These are phyloP conservation scores for Clonostachys chloroleuca DNA, from an alignment of 2,329 filamentous ascomycete genomes.

Conservation along the genomic window DNA sequence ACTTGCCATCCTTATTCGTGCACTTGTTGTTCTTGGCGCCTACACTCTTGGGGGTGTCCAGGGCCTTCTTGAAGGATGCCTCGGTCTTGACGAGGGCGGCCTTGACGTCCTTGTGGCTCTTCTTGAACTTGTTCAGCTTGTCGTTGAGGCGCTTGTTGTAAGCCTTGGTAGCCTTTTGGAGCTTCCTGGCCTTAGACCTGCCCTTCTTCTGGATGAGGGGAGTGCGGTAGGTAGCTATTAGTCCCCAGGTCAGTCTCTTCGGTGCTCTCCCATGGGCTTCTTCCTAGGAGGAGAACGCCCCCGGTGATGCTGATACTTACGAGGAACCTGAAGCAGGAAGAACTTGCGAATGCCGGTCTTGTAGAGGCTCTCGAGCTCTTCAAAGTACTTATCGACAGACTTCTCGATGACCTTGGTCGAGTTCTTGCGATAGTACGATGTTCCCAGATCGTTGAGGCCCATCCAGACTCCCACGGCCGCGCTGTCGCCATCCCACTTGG, in stretches of 20 bases:
- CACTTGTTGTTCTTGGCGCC: constrained; percentile 36
- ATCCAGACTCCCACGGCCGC: constrained; percentile 45
- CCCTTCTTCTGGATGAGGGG: constrained; percentile 19
- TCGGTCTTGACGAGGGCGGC: constrained; percentile 32
- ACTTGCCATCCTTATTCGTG: constrained; percentile 31
- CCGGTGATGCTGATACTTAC: constrained; percentile 6
- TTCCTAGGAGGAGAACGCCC: too few species aligned
- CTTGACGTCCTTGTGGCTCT: constrained; percentile 22
- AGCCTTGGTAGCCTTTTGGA: constrained; percentile 17
- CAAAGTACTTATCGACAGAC: constrained; percentile 35
- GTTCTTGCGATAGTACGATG: constrained; percentile 30
- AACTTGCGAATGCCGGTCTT: constrained; percentile 52
- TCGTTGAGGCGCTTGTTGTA: constrained; percentile 28
- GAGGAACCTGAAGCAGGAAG: constrained; percentile 54
- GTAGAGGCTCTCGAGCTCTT: constrained; percentile 40
- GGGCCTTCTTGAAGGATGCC: constrained; percentile 31
- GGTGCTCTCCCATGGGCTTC: too few species aligned
- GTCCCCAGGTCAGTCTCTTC: not conserved
- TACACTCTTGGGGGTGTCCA: constrained; percentile 32
- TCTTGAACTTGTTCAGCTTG: constrained; percentile 21
- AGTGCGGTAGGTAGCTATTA: constrained; percentile 19
- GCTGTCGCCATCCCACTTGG: constrained; percentile 34
- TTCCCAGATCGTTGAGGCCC: constrained; percentile 52
- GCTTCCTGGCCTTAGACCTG: constrained; percentile 6
- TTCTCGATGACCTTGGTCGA: constrained; percentile 23